Conservation (phyloP, 495 filamentous ascomycete species). For the Talaromyces liani region DNA sequence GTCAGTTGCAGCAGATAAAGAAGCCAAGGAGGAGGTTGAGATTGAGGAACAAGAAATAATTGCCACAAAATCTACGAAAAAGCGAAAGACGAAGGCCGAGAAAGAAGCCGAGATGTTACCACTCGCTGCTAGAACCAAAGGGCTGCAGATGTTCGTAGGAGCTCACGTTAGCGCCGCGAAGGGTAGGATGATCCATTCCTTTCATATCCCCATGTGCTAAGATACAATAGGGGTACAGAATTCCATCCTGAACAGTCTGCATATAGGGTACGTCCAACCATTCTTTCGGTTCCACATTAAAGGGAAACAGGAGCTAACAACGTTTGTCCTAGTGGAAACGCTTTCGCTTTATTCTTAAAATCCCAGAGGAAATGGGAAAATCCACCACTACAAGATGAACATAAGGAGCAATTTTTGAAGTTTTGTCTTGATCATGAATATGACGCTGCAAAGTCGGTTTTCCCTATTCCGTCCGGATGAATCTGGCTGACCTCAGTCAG, state of each 20-base stretch:
- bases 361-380: slow-evolving; percentile 93
- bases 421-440: slow-evolving; percentile 64
- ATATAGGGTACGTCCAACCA: slow-evolving; percentile 53
- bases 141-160: slow-evolving; percentile 76
- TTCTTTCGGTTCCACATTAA: not conserved
- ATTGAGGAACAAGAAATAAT: slow-evolving; percentile 5
- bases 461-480: not conserved
- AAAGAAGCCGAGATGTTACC: slow-evolving; percentile 49
- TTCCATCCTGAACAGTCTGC: slow-evolving; percentile 65
- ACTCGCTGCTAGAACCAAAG: slow-evolving; percentile 57
- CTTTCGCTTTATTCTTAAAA: slow-evolving; percentile 91
- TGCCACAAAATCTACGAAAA: not conserved
- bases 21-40: slow-evolving; percentile 2
- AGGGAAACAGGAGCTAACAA: slow-evolving; percentile 7
- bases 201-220: not conserved
- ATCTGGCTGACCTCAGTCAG: slow-evolving; percentile 16
- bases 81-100: slow-evolving; percentile 34
- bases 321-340: slow-evolving; percentile 56
- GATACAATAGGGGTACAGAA: slow-evolving; percentile 69
- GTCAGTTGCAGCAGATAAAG: not conserved
- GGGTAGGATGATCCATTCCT: slow-evolving; percentile 38
- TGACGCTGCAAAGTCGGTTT: slow-evolving; percentile 49
- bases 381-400: slow-evolving; percentile 63
- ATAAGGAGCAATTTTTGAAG: slow-evolving; percentile 56
- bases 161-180: slow-evolving; percentile 88